Evolutionary conservation across 768 basidiomycete species (phyloP).

Genomic region (Amanita brunnescens): DNA sequence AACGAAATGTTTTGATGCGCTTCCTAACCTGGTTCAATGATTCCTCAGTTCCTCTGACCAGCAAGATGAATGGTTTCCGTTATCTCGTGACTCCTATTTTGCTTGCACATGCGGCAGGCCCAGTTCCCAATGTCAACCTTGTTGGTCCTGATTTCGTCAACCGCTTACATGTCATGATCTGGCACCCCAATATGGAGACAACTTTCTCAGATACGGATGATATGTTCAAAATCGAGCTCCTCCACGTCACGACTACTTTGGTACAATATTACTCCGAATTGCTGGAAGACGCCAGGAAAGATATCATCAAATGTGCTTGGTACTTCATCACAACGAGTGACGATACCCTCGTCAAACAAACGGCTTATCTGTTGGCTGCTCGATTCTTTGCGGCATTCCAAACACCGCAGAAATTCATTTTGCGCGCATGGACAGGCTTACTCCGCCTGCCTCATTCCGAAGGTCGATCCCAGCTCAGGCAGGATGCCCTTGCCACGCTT

Average conservation of each 20-base stretch:
- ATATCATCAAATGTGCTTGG: constrained; percentile 93
- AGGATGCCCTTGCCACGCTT: constrained; percentile 78
- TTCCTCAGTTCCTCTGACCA: constrained; percentile 48
- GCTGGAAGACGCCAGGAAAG: constrained; percentile 78
- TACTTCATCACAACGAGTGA: constrained; percentile 69
- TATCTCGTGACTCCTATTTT: constrained; percentile 84
- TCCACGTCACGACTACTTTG: constrained; percentile 82
- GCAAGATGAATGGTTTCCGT: constrained; percentile 75
- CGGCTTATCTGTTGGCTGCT: constrained; percentile 83
- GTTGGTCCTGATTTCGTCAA: constrained; percentile 65
- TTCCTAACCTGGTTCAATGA: constrained; percentile 84
- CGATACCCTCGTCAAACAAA: constrained; percentile 88
- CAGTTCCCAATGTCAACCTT: constrained; percentile 45
- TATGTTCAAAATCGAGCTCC: constrained; percentile 80
- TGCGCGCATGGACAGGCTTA: constrained; percentile 85
- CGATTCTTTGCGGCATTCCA: constrained; percentile 87
- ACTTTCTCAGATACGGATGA: constrained; percentile 62
- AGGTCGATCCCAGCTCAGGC: constrained; percentile 71
- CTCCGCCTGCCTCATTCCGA: constrained; percentile 65
- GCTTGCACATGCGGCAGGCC: constrained; percentile 60
- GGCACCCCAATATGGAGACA: constrained; percentile 66
- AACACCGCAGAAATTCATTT: constrained; percentile 83
- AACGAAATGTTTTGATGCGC: constrained; percentile 74
- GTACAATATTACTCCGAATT: constrained; percentile 78
- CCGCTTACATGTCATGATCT: constrained; percentile 65